Evolutionary conservation across 345 rosid genomes (phyloP), one percentile per base, ranked within the genome.

Genomic region (Lumnitzera racemosa): DNA sequence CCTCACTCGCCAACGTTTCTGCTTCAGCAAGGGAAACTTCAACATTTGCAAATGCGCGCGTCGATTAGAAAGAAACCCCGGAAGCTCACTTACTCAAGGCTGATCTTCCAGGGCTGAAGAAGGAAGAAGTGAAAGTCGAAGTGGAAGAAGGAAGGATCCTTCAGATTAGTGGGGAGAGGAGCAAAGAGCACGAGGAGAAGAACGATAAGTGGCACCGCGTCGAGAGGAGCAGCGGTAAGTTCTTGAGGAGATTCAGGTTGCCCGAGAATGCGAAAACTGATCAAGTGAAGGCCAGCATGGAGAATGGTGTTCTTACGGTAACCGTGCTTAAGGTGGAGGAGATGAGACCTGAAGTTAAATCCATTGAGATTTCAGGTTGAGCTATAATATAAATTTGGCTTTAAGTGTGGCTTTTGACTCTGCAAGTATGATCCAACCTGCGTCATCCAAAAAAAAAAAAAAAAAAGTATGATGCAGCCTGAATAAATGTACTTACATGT

Each of bases 301-400:
- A 80, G 73, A 80, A 78, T 17, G 85, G 88, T 41, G 83, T 78
- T 59, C 85, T 83, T 16, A 71, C 75, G 0, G 70, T 83, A 12
- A 57, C 50, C 47, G 76, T 80, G 36, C 83, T 83, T 0, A 77
- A 75, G 54, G 67, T 56, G 55, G 68, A 69, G 51, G 74, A 57
- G 48, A 72, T 69, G 69, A 69, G 56, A 17, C 74, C 76, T 11
- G 68, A 66, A 51, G 76, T 75, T 5, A 85, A 72, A 77, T 61
- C 83, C 1, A 72, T 81, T 12, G 83, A 83, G 17, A 81, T 85
- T 47, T 72, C 79, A 4, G 76, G 80, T 41, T 77, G 46, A 74
- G 31, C 31, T 27, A 20, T 20, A 20, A 20, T 20, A 20, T 20
- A 20, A 20, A 20, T 20, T 20, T 20, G 20, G 20, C 20, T 20